Percentiles rank a stretch among this genome's conserved stretches.
phyloP scores from a whole-genome alignment of 495 filamentous ascomycete species.

The Oleoguttula mirabilis region DNA sequence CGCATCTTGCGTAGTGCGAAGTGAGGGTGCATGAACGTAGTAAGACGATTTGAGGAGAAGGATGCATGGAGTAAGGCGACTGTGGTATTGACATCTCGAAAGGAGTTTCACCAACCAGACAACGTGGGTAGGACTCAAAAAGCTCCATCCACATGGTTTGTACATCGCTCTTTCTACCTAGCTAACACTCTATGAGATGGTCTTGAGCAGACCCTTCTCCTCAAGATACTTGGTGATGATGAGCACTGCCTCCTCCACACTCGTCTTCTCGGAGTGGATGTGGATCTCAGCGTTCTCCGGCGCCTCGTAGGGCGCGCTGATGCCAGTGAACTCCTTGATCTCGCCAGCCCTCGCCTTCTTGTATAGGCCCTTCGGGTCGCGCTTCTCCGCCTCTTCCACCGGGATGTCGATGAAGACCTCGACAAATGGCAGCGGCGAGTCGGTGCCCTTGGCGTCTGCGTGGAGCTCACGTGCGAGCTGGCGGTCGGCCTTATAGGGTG shows the following conservation, averaged over 20 bases:
- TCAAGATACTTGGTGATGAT: constrained; percentile 74
- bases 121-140: too few species aligned
- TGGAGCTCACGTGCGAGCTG: constrained; percentile 71
- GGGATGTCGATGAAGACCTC: constrained; percentile 87
- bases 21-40: too few species aligned
- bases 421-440: constrained; percentile 67
- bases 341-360: constrained; percentile 87
- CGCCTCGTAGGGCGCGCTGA: constrained; percentile 85
- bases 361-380: constrained; percentile 94
- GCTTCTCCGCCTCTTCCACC: constrained; percentile 78
- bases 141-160: too few species aligned
- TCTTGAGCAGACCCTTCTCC: constrained; percentile 46
- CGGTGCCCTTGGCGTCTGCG: constrained; percentile 38
- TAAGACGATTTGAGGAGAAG: too few species aligned
- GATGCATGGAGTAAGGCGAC: too few species aligned
- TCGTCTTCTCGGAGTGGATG: constrained; percentile 62
- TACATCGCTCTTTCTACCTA: too few species aligned
- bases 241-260: constrained; percentile 72
- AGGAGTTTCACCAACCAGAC: too few species aligned
- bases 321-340: constrained; percentile 95
- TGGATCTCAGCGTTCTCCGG: constrained; percentile 77
- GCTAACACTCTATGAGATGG: not conserved
- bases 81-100: too few species aligned
- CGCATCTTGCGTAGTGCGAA: too few species aligned
- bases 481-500: constrained; percentile 78